A percentile compares a stretch with the other conserved stretches of the same genome.
Conservation (phyloP, 2,329 filamentous ascomycete species). For the Xylaria sp. region DNA sequence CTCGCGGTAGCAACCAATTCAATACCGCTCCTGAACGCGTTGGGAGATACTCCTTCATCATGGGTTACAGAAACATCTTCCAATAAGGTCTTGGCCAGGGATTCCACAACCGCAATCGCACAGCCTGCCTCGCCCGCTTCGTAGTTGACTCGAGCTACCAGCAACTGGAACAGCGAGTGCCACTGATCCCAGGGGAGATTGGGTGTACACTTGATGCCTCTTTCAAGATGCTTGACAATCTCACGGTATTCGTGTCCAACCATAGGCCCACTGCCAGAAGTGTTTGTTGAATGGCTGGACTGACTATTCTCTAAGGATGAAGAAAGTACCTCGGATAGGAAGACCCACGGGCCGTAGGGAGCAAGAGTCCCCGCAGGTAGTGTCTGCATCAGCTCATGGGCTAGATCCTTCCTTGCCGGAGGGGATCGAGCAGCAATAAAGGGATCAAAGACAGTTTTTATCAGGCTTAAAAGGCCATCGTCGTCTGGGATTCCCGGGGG, state of each 20-base stretch:
- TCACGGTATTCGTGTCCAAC: conserved; percentile 72
- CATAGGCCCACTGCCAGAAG: conserved; percentile 47
- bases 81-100: conserved; percentile 61
- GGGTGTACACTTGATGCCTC: conserved; percentile 56
- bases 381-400: conserved; percentile 54
- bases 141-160: conserved; percentile 58
- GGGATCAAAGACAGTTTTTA: conserved; percentile 57
- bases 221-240: conserved; percentile 67
- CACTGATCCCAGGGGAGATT: conserved; percentile 51
- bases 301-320: conserved; percentile 46
- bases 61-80: conserved; percentile 38
- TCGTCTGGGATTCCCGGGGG: conserved; percentile 53
- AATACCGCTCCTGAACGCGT: conserved; percentile 41
- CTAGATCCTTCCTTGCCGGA: conserved; percentile 49
- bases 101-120: conserved; percentile 70
- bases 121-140: conserved; percentile 71
- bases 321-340: conserved; percentile 51
- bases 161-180: conserved; percentile 58
- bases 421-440: conserved; percentile 57
- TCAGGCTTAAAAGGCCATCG: conserved; percentile 48
- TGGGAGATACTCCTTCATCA: conserved; percentile 26
- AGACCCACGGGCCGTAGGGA: conserved; percentile 55
- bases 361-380: conserved; percentile 49
- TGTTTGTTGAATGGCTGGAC: conserved; percentile 42
- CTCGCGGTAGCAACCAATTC: conserved; percentile 51